Conservation (phyloP, 495 filamentous ascomycete species). For the Hypoxylon intermedium region DNA sequence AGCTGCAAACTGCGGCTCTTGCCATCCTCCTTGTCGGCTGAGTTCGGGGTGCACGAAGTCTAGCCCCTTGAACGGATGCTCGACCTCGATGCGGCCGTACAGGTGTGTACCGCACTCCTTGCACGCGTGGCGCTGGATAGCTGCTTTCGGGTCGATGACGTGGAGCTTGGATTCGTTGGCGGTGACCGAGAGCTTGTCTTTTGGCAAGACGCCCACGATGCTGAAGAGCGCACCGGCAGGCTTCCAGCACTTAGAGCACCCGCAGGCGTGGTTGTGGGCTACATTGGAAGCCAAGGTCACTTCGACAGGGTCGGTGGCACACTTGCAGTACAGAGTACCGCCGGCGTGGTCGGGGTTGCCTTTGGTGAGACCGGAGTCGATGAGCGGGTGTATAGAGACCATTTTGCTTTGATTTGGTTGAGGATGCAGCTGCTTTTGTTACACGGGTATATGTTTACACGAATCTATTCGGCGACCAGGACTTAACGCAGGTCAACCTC, state of each 20-base stretch:
- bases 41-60: conserved; percentile 69
- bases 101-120: conserved; percentile 62
- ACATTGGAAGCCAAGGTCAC: conserved; percentile 60
- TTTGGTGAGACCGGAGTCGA: conserved; percentile 61
- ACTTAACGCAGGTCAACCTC: background rate
- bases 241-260: conserved; percentile 72
- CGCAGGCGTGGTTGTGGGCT: conserved; percentile 70
- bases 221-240: conserved; percentile 64
- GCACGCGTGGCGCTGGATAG: conserved; percentile 66
- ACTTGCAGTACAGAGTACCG: conserved; percentile 63
- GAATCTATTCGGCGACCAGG: background rate
- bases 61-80: conserved; percentile 67
- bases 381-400: conserved; percentile 61
- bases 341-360: conserved; percentile 58
- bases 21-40: conserved; percentile 62
- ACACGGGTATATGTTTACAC: background rate
- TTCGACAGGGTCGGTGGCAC: conserved; percentile 56
- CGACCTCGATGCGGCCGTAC: conserved; percentile 65
- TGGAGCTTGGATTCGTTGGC: conserved; percentile 59
- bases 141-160: conserved; percentile 59
- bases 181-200: conserved; percentile 54
- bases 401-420: conserved; percentile 37
- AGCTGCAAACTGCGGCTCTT: conserved; percentile 68
- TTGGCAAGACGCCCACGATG: conserved; percentile 62
- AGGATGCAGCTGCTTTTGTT: background rate